Conservation (phyloP, 2,329 filamentous ascomycete species). For the Orbilia oligospora region DNA sequence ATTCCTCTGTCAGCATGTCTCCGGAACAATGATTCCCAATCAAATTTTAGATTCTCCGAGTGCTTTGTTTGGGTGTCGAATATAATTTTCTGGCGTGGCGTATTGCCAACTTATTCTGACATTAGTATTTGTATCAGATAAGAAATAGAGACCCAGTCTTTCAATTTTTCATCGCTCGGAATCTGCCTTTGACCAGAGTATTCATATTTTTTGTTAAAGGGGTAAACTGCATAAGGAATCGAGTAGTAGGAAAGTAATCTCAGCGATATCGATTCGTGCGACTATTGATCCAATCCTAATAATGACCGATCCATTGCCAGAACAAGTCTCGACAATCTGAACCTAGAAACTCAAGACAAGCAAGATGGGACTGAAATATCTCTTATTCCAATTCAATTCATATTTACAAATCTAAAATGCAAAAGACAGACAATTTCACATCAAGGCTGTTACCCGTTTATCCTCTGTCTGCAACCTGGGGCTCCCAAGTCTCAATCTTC, state of each 20-base stretch:
- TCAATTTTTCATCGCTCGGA: too few relatives aligned
- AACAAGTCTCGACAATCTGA: not conserved
- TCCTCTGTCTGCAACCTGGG: constrained; percentile 42
- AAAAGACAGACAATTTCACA: not conserved
- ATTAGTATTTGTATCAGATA: too few relatives aligned
- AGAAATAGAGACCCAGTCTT: too few relatives aligned
- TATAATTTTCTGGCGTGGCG: not conserved
- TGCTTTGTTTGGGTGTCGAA: not conserved
- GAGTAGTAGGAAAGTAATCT: too few relatives aligned
- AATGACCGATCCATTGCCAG: too few relatives aligned
- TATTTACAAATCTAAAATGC: constrained; percentile 6
- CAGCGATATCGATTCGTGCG: too few relatives aligned
- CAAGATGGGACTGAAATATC: not conserved
- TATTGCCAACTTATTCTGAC: not conserved
- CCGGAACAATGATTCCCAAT: not conserved
- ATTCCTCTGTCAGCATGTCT: not conserved
- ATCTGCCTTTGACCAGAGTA: too few relatives aligned
- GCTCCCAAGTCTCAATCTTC: constrained; percentile 48
- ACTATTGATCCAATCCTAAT: too few relatives aligned
- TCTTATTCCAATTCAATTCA: constrained; percentile 1
- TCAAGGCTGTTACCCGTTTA: not conserved
- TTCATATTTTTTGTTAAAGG: too few relatives aligned
- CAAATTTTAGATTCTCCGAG: not conserved
- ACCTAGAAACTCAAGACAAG: not conserved
- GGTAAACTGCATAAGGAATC: too few relatives aligned